phyloP scores from a whole-genome alignment of 2,329 filamentous ascomycete species.

The Metarhizium humberi region DNA sequence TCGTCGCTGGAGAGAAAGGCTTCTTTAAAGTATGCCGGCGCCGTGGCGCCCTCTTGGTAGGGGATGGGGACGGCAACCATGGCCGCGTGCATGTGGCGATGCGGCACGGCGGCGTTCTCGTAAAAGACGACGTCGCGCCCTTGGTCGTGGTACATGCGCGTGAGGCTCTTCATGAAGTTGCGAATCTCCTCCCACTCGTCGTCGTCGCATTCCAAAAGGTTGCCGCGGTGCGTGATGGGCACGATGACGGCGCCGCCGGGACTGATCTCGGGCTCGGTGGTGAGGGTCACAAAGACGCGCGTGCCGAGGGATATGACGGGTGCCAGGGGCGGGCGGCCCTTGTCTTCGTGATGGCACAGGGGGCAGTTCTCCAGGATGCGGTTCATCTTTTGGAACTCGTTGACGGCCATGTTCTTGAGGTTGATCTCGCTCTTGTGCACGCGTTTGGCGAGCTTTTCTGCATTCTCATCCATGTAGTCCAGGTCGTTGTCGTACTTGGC shows the following conservation, averaged over 20 bases:
- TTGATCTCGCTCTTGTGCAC: constrained; percentile 83
- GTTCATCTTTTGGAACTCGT: constrained; percentile 84
- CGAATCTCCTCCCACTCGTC: constrained; percentile 99
- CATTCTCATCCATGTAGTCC: constrained; percentile 97
- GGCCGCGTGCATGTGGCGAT: constrained; percentile 72
- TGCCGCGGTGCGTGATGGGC: constrained; percentile 76
- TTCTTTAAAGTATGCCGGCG: constrained; percentile 91
- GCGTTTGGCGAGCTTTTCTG: constrained; percentile 74
- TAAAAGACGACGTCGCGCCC: constrained; percentile 93
- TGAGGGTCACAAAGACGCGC: constrained; percentile 76
- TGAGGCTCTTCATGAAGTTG: constrained; percentile 97
- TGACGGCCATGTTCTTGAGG: constrained; percentile 78
- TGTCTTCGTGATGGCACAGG: constrained; percentile 85
- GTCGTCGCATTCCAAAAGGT: constrained; percentile 95
- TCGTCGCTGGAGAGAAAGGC: constrained; percentile 81
- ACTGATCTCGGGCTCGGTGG: constrained; percentile 80
- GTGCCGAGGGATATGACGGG: constrained; percentile 82
- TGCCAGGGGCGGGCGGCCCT: constrained; percentile 63
- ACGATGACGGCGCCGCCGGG: constrained; percentile 81
- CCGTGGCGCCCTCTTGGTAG: constrained; percentile 81
- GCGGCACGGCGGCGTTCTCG: constrained; percentile 82
- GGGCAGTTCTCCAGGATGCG: constrained; percentile 78
- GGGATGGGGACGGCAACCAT: constrained; percentile 83
- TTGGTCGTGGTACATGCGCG: constrained; percentile 87
- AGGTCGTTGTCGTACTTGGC: constrained; percentile 83